These are phyloP conservation scores for Paxillus involutus DNA, from an alignment of 768 basidiomycete species.

Conservation along the genomic window DNA sequence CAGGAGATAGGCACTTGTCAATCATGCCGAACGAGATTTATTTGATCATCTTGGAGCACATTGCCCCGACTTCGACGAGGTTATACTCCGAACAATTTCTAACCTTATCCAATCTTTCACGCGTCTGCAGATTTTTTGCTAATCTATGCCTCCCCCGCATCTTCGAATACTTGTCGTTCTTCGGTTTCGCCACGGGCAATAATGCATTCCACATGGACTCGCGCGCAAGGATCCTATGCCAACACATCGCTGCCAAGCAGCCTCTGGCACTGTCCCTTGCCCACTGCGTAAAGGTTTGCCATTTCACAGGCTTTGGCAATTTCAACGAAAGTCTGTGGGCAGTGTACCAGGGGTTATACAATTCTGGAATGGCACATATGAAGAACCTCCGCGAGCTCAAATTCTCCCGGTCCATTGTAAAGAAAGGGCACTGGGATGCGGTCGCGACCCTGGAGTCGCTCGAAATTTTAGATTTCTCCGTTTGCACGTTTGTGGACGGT, in stretches of 20 bases:
- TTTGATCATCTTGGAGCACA: conserved; percentile 35
- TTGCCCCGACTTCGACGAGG: conserved; percentile 21
- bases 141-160: conserved; percentile 39
- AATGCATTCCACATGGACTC: neutral
- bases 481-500: no score
- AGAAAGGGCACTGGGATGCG: no score
- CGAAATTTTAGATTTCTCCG: no score
- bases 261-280: conserved; percentile 31
- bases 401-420: no score
- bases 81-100: conserved; percentile 9
- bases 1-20: conserved; percentile 11
- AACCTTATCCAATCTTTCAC: conserved; percentile 30
- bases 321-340: no score
- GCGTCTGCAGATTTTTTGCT: conserved; percentile 45
- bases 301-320: conserved; percentile 4
- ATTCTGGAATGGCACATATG: no score
- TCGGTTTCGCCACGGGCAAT: conserved; percentile 15
- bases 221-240: conserved; percentile 20
- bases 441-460: no score
- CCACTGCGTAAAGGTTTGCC: conserved; percentile 26
- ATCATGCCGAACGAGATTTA: conserved; percentile 49
- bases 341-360: no score
- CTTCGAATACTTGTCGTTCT: conserved; percentile 32
- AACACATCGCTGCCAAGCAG: conserved; percentile 23
- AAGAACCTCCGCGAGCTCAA: no score